Evolutionary conservation across 768 basidiomycete genomes (phyloP).

Genomic region (Mycena capillaripes): DNA sequence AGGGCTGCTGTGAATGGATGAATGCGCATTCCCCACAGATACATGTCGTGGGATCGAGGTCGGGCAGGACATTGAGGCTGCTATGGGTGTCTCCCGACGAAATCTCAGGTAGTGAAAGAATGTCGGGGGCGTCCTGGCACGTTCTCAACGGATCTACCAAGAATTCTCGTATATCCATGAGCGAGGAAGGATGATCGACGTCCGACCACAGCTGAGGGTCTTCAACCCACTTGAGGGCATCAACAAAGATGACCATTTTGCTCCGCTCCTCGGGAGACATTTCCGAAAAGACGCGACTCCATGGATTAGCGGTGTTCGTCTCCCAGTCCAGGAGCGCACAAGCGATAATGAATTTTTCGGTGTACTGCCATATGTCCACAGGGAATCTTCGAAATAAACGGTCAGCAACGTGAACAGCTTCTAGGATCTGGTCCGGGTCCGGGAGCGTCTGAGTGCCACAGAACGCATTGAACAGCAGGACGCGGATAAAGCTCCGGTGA

Average conservation of each 20-base stretch:
- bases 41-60: not conserved
- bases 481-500: constrained; percentile 33
- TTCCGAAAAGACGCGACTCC: not conserved
- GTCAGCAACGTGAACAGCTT: constrained; percentile 25
- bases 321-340: not conserved
- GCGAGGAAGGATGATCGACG: too few relatives aligned
- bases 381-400: not conserved
- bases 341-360: not conserved
- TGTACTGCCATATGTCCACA: not conserved
- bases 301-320: not conserved
- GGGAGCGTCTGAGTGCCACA: constrained; percentile 26
- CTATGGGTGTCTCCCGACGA: constrained; percentile 5
- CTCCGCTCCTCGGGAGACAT: constrained; percentile 4
- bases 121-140: constrained; percentile 29
- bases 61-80: constrained; percentile 2
- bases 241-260: constrained; percentile 9
- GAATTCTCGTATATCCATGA: not conserved
- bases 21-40: constrained; percentile 12
- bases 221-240: not conserved
- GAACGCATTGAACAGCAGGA: constrained; percentile 36
- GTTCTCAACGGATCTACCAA: constrained; percentile 10
- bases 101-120: not conserved
- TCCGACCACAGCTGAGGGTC: not conserved
- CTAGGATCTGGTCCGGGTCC: not conserved
- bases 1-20: not conserved